A percentile compares a stretch with the other conserved stretches of the same genome.
These are phyloP conservation scores for Syzygium malaccense DNA, from an alignment of 441 rosid genomes.

Conservation along the genomic window DNA sequence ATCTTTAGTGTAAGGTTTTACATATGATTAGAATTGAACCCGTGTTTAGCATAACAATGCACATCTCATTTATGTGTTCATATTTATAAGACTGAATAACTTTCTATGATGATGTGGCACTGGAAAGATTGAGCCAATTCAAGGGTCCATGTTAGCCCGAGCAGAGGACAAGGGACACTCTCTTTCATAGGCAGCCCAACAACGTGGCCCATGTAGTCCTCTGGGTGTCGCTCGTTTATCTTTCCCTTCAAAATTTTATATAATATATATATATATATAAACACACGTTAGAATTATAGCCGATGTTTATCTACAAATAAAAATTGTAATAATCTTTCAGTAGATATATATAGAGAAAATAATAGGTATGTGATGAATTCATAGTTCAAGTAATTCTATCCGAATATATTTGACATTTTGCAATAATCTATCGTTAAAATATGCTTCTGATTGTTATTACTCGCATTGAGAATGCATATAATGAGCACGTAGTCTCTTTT, in stretches of 20 bases:
- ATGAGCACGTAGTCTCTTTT: neutral
- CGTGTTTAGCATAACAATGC: neutral
- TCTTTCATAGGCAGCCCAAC: neutral
- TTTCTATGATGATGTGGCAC: neutral
- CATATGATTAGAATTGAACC: neutral
- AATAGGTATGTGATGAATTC: neutral
- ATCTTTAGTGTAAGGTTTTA: neutral
- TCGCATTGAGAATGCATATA: neutral
- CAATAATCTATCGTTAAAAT: neutral
- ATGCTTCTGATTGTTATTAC: too few relatives aligned
- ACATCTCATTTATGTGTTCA: neutral
- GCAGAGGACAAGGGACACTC: neutral
- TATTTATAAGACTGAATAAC: neutral
- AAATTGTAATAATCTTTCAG: neutral
- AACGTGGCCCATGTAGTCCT: neutral
- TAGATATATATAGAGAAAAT: too few relatives aligned
- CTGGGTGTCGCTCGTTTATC: neutral
- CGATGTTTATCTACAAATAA: neutral
- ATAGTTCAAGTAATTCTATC: neutral
- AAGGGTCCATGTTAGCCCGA: neutral
- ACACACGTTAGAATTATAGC: neutral
- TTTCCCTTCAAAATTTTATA: neutral
- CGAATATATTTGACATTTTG: neutral
- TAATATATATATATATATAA: neutral
- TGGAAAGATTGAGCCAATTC: neutral